These are phyloP conservation scores for Arctium lappa DNA, from an alignment of 129 eudicot genomes.

Conservation along the genomic window DNA sequence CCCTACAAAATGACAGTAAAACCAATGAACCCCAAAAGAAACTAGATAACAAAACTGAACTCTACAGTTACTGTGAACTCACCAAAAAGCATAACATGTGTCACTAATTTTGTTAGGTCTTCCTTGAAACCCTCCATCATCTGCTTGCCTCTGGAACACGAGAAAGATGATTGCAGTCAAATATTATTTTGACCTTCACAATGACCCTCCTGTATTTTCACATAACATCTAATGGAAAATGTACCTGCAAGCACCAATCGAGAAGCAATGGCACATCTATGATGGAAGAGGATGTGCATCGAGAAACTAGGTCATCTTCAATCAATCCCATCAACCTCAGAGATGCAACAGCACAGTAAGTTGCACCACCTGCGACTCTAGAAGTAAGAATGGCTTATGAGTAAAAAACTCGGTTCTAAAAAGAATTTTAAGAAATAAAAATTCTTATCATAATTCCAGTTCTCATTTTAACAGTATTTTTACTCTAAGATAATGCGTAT, in stretches of 20 bases:
- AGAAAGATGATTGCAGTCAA: constrained; percentile 3
- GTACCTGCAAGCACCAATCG: constrained; percentile 88
- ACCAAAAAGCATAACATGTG: constrained; percentile 98
- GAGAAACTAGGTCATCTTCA: constrained; percentile 59
- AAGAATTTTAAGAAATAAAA: neutral
- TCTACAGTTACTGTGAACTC: constrained; percentile 16
- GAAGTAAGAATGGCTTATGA: constrained; percentile 45
- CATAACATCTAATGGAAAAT: neutral
- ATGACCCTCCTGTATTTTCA: neutral
- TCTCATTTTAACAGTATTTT: neutral
- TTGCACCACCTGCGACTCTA: constrained; percentile 99
- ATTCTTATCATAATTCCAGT: neutral
- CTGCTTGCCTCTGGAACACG: constrained; percentile 76
- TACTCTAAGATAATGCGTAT: neutral
- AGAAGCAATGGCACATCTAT: constrained; percentile 75
- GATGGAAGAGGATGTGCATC: constrained; percentile 39
- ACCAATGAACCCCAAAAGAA: neutral
- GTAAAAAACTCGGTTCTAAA: constrained; percentile 20
- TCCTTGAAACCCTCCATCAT: constrained; percentile 94
- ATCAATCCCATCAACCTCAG: constrained; percentile 87
- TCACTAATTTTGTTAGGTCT: constrained; percentile 89
- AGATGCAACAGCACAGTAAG: constrained; percentile 95
- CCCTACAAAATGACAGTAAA: constrained; percentile 42
- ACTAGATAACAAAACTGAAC: neutral
- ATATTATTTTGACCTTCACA: constrained; percentile 8